These are phyloP conservation scores for Pseudocercospora macadamiae DNA, from an alignment of 2,329 filamentous ascomycete genomes.

Conservation along the genomic window DNA sequence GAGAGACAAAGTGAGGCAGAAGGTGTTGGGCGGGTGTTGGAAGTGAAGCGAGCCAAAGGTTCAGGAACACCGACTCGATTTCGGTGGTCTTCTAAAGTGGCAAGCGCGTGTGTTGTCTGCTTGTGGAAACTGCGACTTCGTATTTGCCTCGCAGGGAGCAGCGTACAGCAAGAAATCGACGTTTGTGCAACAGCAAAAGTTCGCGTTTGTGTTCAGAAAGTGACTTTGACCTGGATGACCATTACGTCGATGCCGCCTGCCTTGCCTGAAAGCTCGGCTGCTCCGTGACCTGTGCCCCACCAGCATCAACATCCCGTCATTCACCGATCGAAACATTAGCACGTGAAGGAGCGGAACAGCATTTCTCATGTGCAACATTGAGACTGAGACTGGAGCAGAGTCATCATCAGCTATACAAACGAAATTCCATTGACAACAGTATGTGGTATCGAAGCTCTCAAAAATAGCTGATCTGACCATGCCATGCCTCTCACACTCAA, in stretches of 20 bases:
- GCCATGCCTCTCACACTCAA: neutral
- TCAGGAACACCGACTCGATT: no score
- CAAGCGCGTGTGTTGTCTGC: neutral
- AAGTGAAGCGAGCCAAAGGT: no score
- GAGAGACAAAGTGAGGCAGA: no score
- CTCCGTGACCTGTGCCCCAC: no score
- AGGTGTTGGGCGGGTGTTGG: no score
- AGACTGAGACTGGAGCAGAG: neutral
- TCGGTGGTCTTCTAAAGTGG: no score
- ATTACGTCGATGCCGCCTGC: neutral
- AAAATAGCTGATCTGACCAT: neutral
- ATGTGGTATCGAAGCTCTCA: constrained; percentile 4
- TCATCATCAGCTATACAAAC: neutral
- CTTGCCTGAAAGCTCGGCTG: no score
- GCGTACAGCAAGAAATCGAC: neutral
- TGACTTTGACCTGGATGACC: neutral
- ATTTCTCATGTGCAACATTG: neutral
- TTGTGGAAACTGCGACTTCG: neutral
- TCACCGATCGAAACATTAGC: no score
- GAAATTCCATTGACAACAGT: constrained; percentile 2
- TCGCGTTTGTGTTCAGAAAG: neutral
- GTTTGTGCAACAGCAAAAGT: neutral
- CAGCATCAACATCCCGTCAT: no score
- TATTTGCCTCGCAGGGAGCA: no score
- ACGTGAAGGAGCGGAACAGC: neutral